Conservation (phyloP, 2,329 filamentous ascomycete genomes). For the Parastagonospora nodorum region DNA sequence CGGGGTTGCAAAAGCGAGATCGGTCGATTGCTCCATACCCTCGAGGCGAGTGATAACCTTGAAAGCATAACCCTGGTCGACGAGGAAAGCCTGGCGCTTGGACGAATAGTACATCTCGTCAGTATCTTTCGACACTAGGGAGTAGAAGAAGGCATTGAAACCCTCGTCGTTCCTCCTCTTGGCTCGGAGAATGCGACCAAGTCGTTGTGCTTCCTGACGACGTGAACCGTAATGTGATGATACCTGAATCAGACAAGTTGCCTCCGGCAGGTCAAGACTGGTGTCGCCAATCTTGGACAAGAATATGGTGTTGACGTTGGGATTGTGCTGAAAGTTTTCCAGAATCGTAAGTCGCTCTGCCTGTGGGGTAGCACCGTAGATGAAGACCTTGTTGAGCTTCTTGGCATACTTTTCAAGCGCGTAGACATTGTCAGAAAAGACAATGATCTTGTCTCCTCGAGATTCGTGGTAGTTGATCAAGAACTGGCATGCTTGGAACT, state of each 20-base stretch:
- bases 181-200: constrained; percentile 90
- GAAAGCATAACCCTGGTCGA: constrained; percentile 98
- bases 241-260: constrained; percentile 95
- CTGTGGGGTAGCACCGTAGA: constrained; percentile 87
- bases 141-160: constrained; percentile 99
- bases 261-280: constrained; percentile 94
- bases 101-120: constrained; percentile 98
- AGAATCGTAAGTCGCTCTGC: constrained; percentile 84
- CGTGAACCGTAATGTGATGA: constrained; percentile 97
- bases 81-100: constrained; percentile 93
- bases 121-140: constrained; percentile 94
- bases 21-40: constrained; percentile 83
- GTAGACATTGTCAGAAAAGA: constrained; percentile 97
- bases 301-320: constrained; percentile 88
- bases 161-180: constrained; percentile 97
- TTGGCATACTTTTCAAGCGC: constrained; percentile 84
- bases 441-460: constrained; percentile 95
- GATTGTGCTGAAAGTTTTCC: constrained; percentile 94
- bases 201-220: constrained; percentile 90
- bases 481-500: constrained; percentile 96
- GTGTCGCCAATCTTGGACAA: constrained; percentile 98
- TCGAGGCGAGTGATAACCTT: constrained; percentile 97
- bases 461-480: constrained; percentile 98
- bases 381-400: constrained; percentile 84
- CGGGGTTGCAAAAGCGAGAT: constrained; percentile 78